Evolutionary conservation across 371 early-diverging fungal species (phyloP).

Genomic region (Rhizopus arrhizus): DNA sequence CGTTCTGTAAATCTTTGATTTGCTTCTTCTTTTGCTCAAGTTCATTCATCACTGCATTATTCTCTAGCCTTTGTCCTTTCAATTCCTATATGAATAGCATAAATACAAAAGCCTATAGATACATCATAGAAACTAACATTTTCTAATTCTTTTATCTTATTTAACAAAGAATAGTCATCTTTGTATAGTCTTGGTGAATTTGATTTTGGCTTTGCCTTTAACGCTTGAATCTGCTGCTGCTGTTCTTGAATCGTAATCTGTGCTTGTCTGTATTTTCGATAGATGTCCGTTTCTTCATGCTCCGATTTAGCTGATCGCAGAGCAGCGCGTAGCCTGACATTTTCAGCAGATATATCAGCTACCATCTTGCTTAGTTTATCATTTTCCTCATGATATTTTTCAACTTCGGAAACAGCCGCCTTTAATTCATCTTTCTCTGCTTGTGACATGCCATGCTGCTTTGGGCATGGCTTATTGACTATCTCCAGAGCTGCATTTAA

Average conservation of each 20-base stretch:
- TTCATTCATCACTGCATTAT: conserved; percentile 32
- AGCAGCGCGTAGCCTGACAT: conserved; percentile 30
- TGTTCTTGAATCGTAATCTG: conserved; percentile 37
- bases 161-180: not conserved
- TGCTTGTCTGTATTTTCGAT: conserved; percentile 29
- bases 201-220: not conserved
- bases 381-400: conserved; percentile 39
- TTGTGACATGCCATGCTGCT: conserved; percentile 58
- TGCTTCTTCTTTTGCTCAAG: conserved; percentile 38
- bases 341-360: conserved; percentile 43
- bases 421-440: conserved; percentile 53
- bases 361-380: conserved; percentile 37
- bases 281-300: conserved; percentile 9
- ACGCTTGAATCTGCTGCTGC: conserved; percentile 13
- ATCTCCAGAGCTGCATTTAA: conserved; percentile 49
- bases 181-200: not conserved
- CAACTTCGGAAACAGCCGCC: conserved; percentile 33
- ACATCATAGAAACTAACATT: not conserved
- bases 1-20: conserved; percentile 30
- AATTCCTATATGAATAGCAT: conserved; percentile 10
- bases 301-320: conserved; percentile 20
- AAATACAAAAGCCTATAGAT: not conserved
- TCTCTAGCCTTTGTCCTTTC: conserved; percentile 29
- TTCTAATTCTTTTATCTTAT: not conserved
- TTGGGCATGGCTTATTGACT: conserved; percentile 49